phyloP scores from a whole-genome alignment of 371 early-diverging fungal species.

The Choanephora cucurbitarum region DNA sequence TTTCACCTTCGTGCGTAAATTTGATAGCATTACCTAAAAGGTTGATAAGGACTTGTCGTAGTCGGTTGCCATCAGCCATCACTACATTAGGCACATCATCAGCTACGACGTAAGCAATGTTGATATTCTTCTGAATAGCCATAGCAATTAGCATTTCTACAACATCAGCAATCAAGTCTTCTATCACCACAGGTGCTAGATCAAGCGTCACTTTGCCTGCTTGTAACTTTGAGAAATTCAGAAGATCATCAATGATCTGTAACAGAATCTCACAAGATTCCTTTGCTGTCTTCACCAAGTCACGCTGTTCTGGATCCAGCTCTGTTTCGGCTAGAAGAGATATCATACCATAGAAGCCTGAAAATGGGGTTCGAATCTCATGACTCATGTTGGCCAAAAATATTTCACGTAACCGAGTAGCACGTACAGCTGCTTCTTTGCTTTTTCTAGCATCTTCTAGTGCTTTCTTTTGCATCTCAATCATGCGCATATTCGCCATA shows the following conservation, averaged over 20 bases:
- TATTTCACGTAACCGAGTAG: constrained; percentile 49
- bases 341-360: constrained; percentile 63
- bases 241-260: constrained; percentile 62
- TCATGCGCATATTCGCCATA: constrained; percentile 45
- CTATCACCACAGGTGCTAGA: constrained; percentile 46
- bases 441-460: constrained; percentile 45
- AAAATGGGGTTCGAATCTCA: constrained; percentile 58
- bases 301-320: constrained; percentile 56
- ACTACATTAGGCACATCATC: constrained; percentile 35
- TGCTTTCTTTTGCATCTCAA: constrained; percentile 50
- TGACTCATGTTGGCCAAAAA: constrained; percentile 65
- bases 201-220: constrained; percentile 63
- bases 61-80: constrained; percentile 53
- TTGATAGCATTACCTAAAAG: constrained; percentile 47
- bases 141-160: constrained; percentile 56
- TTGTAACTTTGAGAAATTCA: constrained; percentile 67
- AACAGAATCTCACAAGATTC: constrained; percentile 62
- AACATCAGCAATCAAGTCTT: constrained; percentile 57
- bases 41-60: constrained; percentile 45
- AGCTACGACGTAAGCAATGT: constrained; percentile 46
- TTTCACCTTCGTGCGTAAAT: constrained; percentile 61
- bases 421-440: constrained; percentile 50
- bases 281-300: constrained; percentile 61
- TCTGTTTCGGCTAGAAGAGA: constrained; percentile 56
- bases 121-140: constrained; percentile 54